Evolutionary conservation across 129 eudicot species (phyloP).

Genomic region (Chrysanthemum lavandulifolium): DNA sequence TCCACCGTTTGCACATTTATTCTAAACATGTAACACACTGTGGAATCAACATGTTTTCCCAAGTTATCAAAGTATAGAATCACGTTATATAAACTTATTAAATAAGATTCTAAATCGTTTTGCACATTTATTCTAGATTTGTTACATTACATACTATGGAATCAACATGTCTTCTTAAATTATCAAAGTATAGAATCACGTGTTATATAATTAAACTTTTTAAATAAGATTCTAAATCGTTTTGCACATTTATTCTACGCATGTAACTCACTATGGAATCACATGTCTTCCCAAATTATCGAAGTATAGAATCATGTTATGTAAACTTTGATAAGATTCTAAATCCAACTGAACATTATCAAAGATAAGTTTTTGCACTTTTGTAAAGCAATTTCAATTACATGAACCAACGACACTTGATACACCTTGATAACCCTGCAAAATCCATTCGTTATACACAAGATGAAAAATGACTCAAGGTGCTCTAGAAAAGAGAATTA

Average conservation of each 20-base stretch:
- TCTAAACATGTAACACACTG: not conserved
- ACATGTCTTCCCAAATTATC: not conserved
- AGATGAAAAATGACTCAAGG: too few species aligned
- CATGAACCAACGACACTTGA: too few species aligned
- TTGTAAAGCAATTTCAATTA: too few species aligned
- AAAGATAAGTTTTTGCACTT: not conserved
- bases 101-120: not conserved
- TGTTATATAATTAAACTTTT: not conserved
- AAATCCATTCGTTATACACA: too few species aligned
- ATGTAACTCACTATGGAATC: not conserved
- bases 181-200: not conserved
- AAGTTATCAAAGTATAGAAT: not conserved
- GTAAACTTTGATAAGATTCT: not conserved
- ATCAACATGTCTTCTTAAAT: not conserved
- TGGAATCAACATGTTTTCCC: not conserved
- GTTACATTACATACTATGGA: not conserved
- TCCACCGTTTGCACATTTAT: not conserved
- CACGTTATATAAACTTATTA: not conserved
- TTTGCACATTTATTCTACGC: not conserved
- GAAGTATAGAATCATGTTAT: not conserved
- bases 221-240: not conserved
- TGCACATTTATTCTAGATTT: not conserved
- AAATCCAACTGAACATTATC: not conserved
- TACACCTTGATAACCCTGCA: too few species aligned
- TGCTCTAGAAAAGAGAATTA: too few species aligned